These are phyloP conservation scores for Botrytis fabae DNA, from an alignment of 2,329 filamentous ascomycete genomes.

Conservation along the genomic window DNA sequence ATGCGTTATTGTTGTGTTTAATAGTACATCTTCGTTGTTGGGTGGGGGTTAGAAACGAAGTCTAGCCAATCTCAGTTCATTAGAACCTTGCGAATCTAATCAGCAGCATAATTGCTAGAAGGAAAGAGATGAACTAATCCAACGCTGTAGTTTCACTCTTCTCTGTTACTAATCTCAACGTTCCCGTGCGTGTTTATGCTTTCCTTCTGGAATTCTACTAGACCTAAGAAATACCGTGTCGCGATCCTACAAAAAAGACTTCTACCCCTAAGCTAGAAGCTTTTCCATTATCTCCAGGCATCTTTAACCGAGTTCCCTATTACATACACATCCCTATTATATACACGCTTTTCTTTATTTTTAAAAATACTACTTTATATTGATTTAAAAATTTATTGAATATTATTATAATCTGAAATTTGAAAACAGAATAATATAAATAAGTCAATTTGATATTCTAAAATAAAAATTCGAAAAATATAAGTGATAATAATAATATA, in stretches of 20 bases:
- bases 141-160: neutral
- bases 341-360: too few species aligned
- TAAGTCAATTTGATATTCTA: too few species aligned
- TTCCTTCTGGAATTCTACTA: neutral
- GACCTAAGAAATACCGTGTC: neutral
- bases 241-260: neutral
- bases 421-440: too few species aligned
- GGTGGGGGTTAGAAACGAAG: neutral
- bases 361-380: too few species aligned
- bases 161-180: neutral
- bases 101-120: neutral
- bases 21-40: neutral
- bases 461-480: too few species aligned
- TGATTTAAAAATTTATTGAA: too few species aligned
- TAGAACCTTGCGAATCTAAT: neutral
- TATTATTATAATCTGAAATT: too few species aligned
- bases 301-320: too few species aligned
- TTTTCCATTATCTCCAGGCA: constrained; percentile 3
- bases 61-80: neutral
- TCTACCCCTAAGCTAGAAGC: neutral
- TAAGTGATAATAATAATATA: too few species aligned
- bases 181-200: neutral
- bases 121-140: neutral
- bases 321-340: too few species aligned
- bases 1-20: neutral